Evolutionary conservation across 2,329 filamentous ascomycete genomes (phyloP).

Genomic region (Botrytis paeoniae): DNA sequence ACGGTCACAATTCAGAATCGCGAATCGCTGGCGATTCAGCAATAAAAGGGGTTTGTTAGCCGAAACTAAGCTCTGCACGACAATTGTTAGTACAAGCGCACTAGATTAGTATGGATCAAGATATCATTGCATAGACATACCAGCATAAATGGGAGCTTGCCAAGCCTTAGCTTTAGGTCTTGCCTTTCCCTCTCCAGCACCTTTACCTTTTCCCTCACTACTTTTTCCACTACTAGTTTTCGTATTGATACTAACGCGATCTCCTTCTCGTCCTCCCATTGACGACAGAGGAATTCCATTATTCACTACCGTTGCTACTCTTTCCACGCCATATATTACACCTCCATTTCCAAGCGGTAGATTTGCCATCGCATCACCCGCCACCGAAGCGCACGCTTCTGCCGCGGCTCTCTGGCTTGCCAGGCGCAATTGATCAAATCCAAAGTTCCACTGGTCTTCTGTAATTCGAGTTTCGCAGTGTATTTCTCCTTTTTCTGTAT

Average conservation of each 20-base stretch:
- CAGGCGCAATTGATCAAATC: constrained; percentile 33
- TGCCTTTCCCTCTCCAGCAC: constrained; percentile 29
- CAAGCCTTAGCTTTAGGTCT: constrained; percentile 42
- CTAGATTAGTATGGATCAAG: background rate
- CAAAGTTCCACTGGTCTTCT: constrained; percentile 30
- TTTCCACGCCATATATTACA: constrained; percentile 32
- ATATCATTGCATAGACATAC: constrained; percentile 26
- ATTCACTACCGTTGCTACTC: constrained; percentile 22
- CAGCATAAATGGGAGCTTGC: constrained; percentile 43
- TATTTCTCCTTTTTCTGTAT: constrained; percentile 22
- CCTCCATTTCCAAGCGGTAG: constrained; percentile 25
- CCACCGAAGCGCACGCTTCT: constrained; percentile 34
- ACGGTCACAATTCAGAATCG: background rate
- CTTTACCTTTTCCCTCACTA: constrained; percentile 33
- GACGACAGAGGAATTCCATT: constrained; percentile 15
- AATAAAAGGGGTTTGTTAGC: background rate
- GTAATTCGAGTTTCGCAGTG: constrained; percentile 29
- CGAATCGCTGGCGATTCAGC: background rate
- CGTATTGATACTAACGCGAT: constrained; percentile 29
- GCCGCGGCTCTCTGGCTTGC: constrained; percentile 35
- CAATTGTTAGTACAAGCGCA: background rate
- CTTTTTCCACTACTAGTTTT: constrained; percentile 31
- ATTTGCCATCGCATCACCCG: constrained; percentile 20
- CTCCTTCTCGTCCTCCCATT: constrained; percentile 19
- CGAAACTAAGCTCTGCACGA: constrained; percentile 14